Percentiles rank a stretch among this genome's conserved stretches.
These are phyloP conservation scores for Pyricularia sp. DNA, from an alignment of 2,329 filamentous ascomycete genomes.

Conservation along the genomic window DNA sequence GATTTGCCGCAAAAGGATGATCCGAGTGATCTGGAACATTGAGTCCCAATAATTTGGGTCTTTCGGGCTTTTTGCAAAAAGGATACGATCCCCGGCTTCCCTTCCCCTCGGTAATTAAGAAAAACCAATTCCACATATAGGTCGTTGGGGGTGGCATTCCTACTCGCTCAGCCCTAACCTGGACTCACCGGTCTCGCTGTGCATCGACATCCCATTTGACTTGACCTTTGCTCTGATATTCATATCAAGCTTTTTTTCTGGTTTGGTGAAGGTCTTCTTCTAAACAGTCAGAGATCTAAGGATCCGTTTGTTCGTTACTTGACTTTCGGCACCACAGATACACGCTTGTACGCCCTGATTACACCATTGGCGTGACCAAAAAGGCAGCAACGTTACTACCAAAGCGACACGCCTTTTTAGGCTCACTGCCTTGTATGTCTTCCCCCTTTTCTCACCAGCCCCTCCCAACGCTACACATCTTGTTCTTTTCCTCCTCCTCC, in stretches of 20 bases:
- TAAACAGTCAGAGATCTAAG: not conserved
- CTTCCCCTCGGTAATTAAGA: not conserved
- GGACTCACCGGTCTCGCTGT: not conserved
- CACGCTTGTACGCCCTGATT: not conserved
- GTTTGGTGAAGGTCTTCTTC: not conserved
- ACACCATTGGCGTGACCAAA: not conserved
- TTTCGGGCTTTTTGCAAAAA: not conserved
- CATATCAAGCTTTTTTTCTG: not conserved
- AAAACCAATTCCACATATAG: not conserved
- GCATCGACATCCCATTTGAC: not conserved
- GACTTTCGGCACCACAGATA: not conserved
- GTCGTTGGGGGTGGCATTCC: not conserved
- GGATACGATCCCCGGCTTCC: not conserved
- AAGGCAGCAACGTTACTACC: not conserved
- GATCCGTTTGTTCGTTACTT: not conserved
- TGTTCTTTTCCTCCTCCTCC: not conserved
- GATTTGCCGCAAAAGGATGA: not conserved
- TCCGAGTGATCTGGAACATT: not conserved
- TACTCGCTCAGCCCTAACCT: not conserved
- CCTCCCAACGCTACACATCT: not conserved
- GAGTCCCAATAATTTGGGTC: not conserved
- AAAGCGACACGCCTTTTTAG: constrained; percentile 1
- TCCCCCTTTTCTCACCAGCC: not conserved
- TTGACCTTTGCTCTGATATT: not conserved
- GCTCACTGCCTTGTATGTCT: not conserved